These are phyloP conservation scores for Dillenia turbinata DNA, from an alignment of 164 flowering plant species.

Conservation along the genomic window DNA sequence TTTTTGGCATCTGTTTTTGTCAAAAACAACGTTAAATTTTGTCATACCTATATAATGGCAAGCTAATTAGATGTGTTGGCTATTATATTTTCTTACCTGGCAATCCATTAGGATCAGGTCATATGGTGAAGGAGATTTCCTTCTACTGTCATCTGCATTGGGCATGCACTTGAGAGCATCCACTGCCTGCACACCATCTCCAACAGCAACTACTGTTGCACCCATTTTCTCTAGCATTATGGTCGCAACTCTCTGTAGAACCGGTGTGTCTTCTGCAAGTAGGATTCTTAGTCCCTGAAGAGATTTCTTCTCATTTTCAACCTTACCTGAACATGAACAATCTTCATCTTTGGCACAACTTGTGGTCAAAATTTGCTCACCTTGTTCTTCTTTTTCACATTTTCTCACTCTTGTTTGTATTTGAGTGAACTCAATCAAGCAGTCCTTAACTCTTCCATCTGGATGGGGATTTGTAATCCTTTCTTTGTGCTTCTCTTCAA, in stretches of 20 bases:
- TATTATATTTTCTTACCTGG: slow-evolving; percentile 49
- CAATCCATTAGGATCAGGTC: slow-evolving; percentile 97
- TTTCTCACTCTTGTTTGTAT: slow-evolving; percentile 18
- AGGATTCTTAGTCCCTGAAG: slow-evolving; percentile 74
- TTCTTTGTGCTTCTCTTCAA: slow-evolving; percentile 21
- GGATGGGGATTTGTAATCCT: slow-evolving; percentile 13
- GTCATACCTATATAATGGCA: neutral
- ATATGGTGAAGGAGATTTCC: slow-evolving; percentile 29
- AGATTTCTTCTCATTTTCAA: slow-evolving; percentile 32
- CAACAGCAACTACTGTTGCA: slow-evolving; percentile 69
- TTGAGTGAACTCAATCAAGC: slow-evolving; percentile 31
- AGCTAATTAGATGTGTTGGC: neutral
- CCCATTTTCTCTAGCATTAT: slow-evolving; percentile 95
- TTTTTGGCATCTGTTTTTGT: slow-evolving; percentile 83
- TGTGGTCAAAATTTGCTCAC: slow-evolving; percentile 12
- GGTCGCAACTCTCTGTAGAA: slow-evolving; percentile 87
- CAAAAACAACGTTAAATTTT: slow-evolving; percentile 1
- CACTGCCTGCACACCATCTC: slow-evolving; percentile 93
- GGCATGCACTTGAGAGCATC: slow-evolving; percentile 52
- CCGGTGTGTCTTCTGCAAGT: slow-evolving; percentile 94
- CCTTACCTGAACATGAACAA: slow-evolving; percentile 15
- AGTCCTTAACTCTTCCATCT: slow-evolving; percentile 16
- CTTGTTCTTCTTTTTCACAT: slow-evolving; percentile 8
- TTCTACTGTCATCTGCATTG: slow-evolving; percentile 24
- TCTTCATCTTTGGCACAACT: slow-evolving; percentile 19